Evolutionary conservation across 176 grass and related monocot genomes (phyloP), one percentile per base, ranked within the genome.

Genomic region (Coix lacrymajobi): DNA sequence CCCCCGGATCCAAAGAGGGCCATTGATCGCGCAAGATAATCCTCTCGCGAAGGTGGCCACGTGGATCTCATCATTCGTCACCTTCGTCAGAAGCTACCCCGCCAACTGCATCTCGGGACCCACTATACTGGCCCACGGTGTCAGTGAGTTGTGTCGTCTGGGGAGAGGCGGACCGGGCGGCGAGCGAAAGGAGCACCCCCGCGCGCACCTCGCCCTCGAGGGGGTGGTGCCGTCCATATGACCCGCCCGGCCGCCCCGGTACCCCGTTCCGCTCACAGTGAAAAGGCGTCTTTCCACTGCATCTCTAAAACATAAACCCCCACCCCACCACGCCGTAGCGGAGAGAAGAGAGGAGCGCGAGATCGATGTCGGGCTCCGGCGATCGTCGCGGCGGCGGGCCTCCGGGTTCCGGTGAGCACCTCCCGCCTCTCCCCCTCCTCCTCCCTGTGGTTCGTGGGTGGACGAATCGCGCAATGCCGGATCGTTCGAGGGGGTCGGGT

Each of bases 341-440:
- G 28, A 24, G 8, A 4, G 19, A 12, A 1, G 32, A 1, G 22
- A 5, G 30, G 64, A 37, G 45, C 77, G 41, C 77, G 17, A 51
- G 73, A 13, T 31, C 48, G 30, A 80, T 80, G 78, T 80, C 79
- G 5, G 60, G 24, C 19, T 61, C 85, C 30, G 88, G 66, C 74
- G 79, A 79, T 69, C 45, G 64, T 22, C 78, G 78, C 78, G 78
- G 78, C 63, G 63, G 78, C 63, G 64, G 31, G 45, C 4, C 64
- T 54, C 22, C 78, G 2, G 79, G 8, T 13, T 25, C 88, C 46
- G 68, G 88, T 90, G 67, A 90, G 73, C n/a, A 1, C 30, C 20
- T 12, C 13, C 36, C 78, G 11, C 6, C 8, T 29, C 54, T 12
- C 19, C 17, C 14, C 43, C 73, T 0, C 12, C 25, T 17, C 11